phyloP scores from a whole-genome alignment of 257 asterid genomes.

The Solanum medicagineum region DNA sequence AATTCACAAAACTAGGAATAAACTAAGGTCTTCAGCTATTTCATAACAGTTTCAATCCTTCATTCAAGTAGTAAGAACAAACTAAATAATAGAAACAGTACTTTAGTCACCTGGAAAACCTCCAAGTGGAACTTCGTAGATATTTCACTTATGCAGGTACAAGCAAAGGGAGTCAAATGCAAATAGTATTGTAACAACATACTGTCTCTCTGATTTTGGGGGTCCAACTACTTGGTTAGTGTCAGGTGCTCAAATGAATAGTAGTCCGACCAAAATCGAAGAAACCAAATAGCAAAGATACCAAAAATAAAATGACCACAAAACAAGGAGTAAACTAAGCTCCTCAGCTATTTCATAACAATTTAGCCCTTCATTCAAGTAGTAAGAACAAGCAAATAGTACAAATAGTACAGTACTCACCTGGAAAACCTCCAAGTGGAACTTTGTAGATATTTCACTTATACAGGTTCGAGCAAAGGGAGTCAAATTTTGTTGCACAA shows the following conservation, averaged over 20 bases:
- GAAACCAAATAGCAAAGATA: neutral
- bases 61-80: neutral
- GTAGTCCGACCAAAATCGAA: neutral
- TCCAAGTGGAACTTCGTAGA: neutral
- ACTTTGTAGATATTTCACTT: slow-evolving; percentile 57
- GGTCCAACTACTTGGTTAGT: neutral
- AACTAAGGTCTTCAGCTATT: neutral
- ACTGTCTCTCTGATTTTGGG: neutral
- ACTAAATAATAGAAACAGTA: neutral
- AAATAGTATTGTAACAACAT: neutral
- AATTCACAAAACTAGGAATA: neutral
- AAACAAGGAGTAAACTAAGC: neutral
- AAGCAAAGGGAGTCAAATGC: neutral
- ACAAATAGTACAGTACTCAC: slow-evolving; percentile 8
- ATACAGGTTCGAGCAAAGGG: slow-evolving; percentile 56
- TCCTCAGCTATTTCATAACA: neutral
- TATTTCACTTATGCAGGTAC: neutral
- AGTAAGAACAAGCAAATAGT: neutral
- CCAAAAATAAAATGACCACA: neutral
- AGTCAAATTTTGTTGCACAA: slow-evolving; percentile 74
- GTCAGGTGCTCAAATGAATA: neutral
- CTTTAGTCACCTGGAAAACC: too few relatives aligned
- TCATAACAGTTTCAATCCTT: neutral
- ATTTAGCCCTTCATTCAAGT: neutral
- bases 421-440: slow-evolving; percentile 82